Base-by-base conservation (phyloP, 2,329 filamentous ascomycete species). In the Gyromitra esculenta region DNA sequence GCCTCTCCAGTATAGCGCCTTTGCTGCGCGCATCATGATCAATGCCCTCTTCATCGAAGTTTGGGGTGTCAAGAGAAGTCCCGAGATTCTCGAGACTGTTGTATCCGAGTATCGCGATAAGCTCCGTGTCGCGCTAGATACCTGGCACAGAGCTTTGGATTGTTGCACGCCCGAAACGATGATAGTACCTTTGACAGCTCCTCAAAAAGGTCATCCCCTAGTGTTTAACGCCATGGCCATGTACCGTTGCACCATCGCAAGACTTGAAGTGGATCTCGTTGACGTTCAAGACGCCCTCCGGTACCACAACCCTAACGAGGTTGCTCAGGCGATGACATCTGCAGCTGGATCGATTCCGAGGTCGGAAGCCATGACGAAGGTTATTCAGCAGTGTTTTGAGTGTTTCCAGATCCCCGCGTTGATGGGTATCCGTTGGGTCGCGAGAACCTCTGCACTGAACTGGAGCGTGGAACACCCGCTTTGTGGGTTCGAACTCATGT, bases 381-480 rank as follows among this genome's bases (percentile, higher is more conserved):
- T 98, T 81, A 97, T 99, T 78, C 91, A 98, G 82, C 93, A 96
- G 84, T 98, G 96, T 85, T 98, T 96, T 84, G 93, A 96, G 84
- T 98, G 94, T 86, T 94, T 99, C 82, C 95, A 98, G 84, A 97
- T 96, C 63, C 95, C 95, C 72, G 95, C 96, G 59, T 86, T 94
- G 78, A 94, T 97, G 84, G 96, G 95, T 79, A 94, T 98, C 80
- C 93, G 95, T 81, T 98, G 96, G 95, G 94, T 98, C 78, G 95
- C 95, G n/a, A 91, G 94, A 80, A 97, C 95, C 25, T 97, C 94
- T 60, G 94, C 96, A 25, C 97, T 96, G 60, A 98, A 98, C 85
- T 99, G 96, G 96, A 98, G 95, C 83, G 93, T 98, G 77, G 96
- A 99, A 86, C 95, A 99, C 84, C 94, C 96, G 67, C 90, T 99